Evolutionary conservation across 2,329 filamentous ascomycete genomes (phyloP).

Genomic region (Beauveria bassiana): DNA sequence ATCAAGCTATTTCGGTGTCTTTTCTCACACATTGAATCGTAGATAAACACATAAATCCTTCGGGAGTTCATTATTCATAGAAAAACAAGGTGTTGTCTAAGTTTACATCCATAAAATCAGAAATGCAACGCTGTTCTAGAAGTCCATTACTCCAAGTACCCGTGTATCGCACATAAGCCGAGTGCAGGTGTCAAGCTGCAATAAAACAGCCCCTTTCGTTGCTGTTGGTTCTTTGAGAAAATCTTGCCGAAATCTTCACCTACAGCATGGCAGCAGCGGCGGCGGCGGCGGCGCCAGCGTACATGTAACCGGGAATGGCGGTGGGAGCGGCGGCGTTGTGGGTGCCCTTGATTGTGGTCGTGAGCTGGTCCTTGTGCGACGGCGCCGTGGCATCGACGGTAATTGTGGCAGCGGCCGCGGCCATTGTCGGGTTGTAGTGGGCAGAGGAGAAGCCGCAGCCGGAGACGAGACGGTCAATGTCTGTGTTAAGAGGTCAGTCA

Average conservation of each 20-base stretch:
- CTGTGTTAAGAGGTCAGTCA: conserved; percentile 15
- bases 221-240: background rate
- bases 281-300: conserved; percentile 10
- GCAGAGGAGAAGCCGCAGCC: conserved; percentile 27
- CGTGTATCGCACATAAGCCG: background rate
- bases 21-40: background rate
- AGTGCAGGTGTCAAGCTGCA: background rate
- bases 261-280: conserved; percentile 4
- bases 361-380: conserved; percentile 27
- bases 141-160: background rate
- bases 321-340: conserved; percentile 2
- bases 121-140: conserved; percentile 5
- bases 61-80: background rate
- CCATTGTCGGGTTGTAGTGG: conserved; percentile 21
- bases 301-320: conserved; percentile 1
- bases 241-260: background rate
- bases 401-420: conserved; percentile 18
- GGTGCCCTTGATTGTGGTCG: conserved; percentile 25
- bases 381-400: conserved; percentile 24
- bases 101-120: background rate
- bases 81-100: background rate
- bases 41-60: background rate
- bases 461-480: conserved; percentile 27
- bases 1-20: background rate
- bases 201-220: background rate